phyloP scores from a whole-genome alignment of 805 yeast genomes.

The Barnettozyma pratensis region DNA sequence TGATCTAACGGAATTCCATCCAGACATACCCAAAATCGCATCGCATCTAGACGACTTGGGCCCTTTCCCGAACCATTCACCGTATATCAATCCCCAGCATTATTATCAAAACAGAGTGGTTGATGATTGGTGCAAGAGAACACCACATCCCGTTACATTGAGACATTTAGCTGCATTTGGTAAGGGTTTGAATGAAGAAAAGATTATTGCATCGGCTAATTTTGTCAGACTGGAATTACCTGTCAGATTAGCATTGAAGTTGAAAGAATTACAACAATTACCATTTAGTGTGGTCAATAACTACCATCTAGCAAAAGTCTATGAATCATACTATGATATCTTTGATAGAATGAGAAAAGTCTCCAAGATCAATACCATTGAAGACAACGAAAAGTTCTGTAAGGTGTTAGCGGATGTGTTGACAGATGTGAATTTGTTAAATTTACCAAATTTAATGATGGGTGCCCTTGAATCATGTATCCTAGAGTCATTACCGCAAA shows the following conservation, averaged over 20 bases:
- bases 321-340: constrained; percentile 83
- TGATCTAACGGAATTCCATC: constrained; percentile 32
- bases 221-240: constrained; percentile 86
- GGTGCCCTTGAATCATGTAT: constrained; percentile 83
- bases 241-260: constrained; percentile 73
- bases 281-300: constrained; percentile 85
- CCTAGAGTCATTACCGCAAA: constrained; percentile 49
- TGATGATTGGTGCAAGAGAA: constrained; percentile 52
- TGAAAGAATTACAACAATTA: constrained; percentile 71
- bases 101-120: constrained; percentile 79
- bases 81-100: constrained; percentile 60
- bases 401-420: constrained; percentile 55
- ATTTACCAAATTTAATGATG: constrained; percentile 86
- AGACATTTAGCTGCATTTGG: constrained; percentile 90
- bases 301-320: constrained; percentile 79
- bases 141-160: constrained; percentile 88
- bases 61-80: constrained; percentile 37
- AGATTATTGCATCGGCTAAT: constrained; percentile 77
- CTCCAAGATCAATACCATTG: constrained; percentile 58
- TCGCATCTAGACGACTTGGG: constrained; percentile 31
- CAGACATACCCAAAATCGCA: constrained; percentile 28
- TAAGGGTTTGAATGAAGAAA: constrained; percentile 65
- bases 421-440: constrained; percentile 70
- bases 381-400: constrained; percentile 75
- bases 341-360: constrained; percentile 80